A percentile compares a stretch with the other conserved stretches of the same genome.
Conservation (phyloP, 345 rosid genomes). For the Arabidopsis suecica region DNA sequence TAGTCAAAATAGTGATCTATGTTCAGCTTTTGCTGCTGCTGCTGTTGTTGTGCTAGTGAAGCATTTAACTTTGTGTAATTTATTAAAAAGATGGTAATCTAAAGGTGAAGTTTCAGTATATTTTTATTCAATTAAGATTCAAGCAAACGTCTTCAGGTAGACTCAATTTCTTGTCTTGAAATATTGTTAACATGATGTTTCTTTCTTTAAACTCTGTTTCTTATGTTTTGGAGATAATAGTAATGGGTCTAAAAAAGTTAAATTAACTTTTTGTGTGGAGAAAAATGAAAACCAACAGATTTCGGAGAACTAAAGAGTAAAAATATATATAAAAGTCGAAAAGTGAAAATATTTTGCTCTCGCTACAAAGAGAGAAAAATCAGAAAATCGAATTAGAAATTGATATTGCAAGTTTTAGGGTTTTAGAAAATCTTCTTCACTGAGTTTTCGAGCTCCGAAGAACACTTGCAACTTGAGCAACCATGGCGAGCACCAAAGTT, state of each 20-base stretch:
- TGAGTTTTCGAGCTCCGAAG: slow-evolving; percentile 13
- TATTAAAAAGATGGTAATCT: not conserved
- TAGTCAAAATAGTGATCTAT: slow-evolving; percentile 21
- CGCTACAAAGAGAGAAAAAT: not conserved
- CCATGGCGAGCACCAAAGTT: slow-evolving; percentile 88
- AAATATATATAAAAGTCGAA: not conserved
- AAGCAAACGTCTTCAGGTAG: not conserved
- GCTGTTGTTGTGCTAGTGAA: slow-evolving; percentile 18
- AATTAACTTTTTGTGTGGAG: not conserved
- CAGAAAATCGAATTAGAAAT: not conserved
- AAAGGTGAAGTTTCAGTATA: not conserved
- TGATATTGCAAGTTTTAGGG: slow-evolving; percentile 21
- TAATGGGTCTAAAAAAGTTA: not conserved
- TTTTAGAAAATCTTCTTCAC: slow-evolving; percentile 26
- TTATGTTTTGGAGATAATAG: not conserved
- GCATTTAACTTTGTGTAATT: slow-evolving; percentile 7
- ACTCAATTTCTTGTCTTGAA: slow-evolving; percentile 4
- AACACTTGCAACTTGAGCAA: slow-evolving; percentile 12
- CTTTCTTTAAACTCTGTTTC: not conserved
- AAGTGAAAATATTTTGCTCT: not conserved
- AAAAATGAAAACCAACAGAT: not conserved
- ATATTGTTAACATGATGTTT: slow-evolving; percentile 10
- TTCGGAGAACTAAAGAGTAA: not conserved
- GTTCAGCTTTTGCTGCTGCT: slow-evolving; percentile 10
- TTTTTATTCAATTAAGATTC: not conserved